Conservation (phyloP, 225 moss, liverwort and hornwort species). For the Climacium dendroides region DNA sequence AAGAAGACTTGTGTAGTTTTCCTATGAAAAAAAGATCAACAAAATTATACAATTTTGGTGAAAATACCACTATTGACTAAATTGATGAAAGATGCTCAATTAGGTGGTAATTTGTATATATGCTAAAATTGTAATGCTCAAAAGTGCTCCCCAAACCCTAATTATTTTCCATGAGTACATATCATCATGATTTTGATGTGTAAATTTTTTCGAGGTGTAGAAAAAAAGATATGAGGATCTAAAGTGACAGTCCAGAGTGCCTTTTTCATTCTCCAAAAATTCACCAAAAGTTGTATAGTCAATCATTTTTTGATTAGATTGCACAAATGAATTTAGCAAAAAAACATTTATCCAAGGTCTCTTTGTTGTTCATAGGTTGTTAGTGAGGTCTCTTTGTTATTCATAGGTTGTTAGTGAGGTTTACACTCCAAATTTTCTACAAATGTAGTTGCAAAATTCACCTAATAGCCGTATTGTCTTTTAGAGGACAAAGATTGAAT, state of each 20-base stretch:
- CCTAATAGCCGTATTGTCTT: no score
- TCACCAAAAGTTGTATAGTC: neutral
- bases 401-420: accelerated
- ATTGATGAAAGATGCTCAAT: neutral
- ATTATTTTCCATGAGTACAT: accelerated
- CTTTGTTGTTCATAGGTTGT: neutral
- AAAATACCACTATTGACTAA: neutral
- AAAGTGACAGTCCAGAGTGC: accelerated
- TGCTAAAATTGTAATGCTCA: neutral
- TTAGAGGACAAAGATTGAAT: no score
- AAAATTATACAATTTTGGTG: neutral
- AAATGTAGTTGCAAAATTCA: neutral
- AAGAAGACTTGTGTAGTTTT: neutral
- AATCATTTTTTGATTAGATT: neutral
- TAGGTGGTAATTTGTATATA: neutral
- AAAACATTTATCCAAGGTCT: accelerated
- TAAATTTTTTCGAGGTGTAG: neutral
- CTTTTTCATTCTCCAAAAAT: neutral
- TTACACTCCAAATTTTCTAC: neutral
- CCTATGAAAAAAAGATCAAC: no score
- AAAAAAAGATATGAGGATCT: neutral
- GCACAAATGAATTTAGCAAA: accelerated
- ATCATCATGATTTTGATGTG: neutral
- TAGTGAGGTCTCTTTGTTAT: neutral
- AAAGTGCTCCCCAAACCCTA: neutral